Base-by-base conservation (phyloP, 768 basidiomycete genomes). In the Coprinopsis strossmayeri region DNA sequence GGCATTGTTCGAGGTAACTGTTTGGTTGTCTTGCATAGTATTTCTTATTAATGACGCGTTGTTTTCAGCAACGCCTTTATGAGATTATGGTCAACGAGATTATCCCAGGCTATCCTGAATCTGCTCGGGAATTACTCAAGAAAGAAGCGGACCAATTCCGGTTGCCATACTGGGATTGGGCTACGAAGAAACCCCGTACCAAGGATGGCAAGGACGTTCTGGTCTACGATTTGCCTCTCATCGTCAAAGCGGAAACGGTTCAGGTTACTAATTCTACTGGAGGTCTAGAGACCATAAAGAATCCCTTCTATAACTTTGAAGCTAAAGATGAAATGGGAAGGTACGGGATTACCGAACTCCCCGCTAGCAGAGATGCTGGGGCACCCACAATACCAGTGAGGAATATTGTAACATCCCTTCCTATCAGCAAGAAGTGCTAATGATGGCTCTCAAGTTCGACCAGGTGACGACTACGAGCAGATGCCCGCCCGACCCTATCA, bases 51-150 rank as follows among this genome's bases (percentile, higher is more conserved):
- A 15, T 18, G 7, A 9, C 37, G 15, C 30, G 10, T 9, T 34
- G 32, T n/a, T n/a, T 38, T 38, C 17, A 38, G 37, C 37, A 38
- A 38, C 37, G 37, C 18, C 37, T 38, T 21, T 38, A 38, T 38
- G 37, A 38, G 37, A 38, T 38, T 17, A 38, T 38, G 37, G 37
- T 38, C 37, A 38, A 38, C 37, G 37, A 38, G 9, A 38, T 38
- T 17, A 38, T 38, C 37, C 37, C 37, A 15, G 7, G 5, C 13
- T 38, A 38, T 21, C 9, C 9, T 5, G 37, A 7, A 5, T 7
- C 12, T 38, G 18, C 5, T 15, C 37, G 7, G 17, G 37, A 7
- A 5, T 15, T 21, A 7, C 9, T 34, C 10, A 38, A 38, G 37
- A 5, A 15, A 15, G 9, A 38, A 21, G 37, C 37, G 7, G 37